Conservation (phyloP, 352 stramenopile genomes). For the Phytophthora brassicae region DNA sequence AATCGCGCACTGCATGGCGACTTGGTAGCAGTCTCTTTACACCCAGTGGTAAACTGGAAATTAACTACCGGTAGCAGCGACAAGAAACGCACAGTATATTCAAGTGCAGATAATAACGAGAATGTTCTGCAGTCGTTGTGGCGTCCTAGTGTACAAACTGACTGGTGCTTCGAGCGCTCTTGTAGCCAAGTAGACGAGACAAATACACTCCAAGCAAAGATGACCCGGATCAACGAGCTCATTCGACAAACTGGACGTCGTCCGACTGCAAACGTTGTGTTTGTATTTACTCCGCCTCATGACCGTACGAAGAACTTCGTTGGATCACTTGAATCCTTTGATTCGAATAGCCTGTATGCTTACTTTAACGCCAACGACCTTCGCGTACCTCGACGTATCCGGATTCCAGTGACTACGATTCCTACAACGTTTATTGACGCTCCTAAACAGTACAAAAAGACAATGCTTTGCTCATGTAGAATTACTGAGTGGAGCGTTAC, state of each 20-base stretch:
- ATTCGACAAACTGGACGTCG: conserved; percentile 36
- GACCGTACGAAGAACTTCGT: conserved; percentile 61
- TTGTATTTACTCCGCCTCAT: conserved; percentile 40
- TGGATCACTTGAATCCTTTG: conserved; percentile 55
- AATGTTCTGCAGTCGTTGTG: too few relatives aligned
- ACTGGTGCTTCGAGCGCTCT: too few relatives aligned
- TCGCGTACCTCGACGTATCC: too few relatives aligned
- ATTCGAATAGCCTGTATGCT: conserved; percentile 56
- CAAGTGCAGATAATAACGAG: too few relatives aligned
- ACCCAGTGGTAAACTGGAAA: conserved; percentile 44
- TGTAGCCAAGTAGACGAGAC: too few relatives aligned
- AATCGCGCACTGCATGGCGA: conserved; percentile 72
- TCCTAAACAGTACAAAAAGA: conserved; percentile 52
- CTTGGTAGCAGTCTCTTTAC: conserved; percentile 55
- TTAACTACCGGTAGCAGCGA: too few relatives aligned
- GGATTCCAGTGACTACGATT: conserved; percentile 66
- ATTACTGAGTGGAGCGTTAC: conserved; percentile 66
- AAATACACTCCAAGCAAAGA: conserved; percentile 24
- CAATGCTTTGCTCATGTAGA: conserved; percentile 77
- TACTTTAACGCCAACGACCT: conserved; percentile 74
- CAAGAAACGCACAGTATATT: too few relatives aligned
- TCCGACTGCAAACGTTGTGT: conserved; percentile 68
- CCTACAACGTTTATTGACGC: conserved; percentile 63
- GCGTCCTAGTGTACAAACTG: too few relatives aligned
- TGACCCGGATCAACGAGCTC: conserved; percentile 32